Evolutionary conservation across 768 basidiomycete genomes (phyloP), one percentile per base, ranked within the genome.

Genomic region (Collybiopsis luxurians): DNA sequence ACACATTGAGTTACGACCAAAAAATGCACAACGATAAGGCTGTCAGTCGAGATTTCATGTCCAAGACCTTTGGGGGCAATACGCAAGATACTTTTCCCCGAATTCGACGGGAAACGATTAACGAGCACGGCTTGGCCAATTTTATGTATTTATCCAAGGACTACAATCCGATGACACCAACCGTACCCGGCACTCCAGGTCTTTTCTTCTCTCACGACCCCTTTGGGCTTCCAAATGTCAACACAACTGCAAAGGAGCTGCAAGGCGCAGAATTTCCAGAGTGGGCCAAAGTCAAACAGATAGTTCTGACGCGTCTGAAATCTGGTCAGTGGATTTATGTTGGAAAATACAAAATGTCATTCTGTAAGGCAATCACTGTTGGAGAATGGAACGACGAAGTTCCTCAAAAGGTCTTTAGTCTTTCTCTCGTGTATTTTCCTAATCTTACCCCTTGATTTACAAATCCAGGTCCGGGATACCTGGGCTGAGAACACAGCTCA

Each of bases 141-240:
- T 72, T 69, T 36, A 69, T 71, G 68, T 73, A 62, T 40, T 57
- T 66, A 2, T 65, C 63, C 19, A 51, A 62, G 0, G 45, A 59
- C 0, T 66, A 58, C 28, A 69, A 74, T 39, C 66, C 68, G 0
- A 51, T 55, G 17, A 68, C 69, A 4, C 70, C 73, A 28, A 64
- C 69, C 38, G 43, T 66, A n/a, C 65, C 69, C 6, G 71, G 72
- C 12, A 60, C 62, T n/a, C 61, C 66, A 17, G 73, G 72, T 0
- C 56, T 74, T 6, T 71, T 65, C 34, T 68, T 65, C 24, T 43
- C 42, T 30, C 45, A 57, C 31, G 56, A 24, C 21, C 23, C 11
- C 4, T 45, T 45, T 45, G 23, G 43, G 43, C 5, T 45, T 26
- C 2, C 43, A 23, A 45, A 49, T 34, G 27, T 28, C 27, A 30